Evolutionary conservation across 805 yeast genomes (phyloP).

Genomic region (Cyberlindnera maritima): DNA sequence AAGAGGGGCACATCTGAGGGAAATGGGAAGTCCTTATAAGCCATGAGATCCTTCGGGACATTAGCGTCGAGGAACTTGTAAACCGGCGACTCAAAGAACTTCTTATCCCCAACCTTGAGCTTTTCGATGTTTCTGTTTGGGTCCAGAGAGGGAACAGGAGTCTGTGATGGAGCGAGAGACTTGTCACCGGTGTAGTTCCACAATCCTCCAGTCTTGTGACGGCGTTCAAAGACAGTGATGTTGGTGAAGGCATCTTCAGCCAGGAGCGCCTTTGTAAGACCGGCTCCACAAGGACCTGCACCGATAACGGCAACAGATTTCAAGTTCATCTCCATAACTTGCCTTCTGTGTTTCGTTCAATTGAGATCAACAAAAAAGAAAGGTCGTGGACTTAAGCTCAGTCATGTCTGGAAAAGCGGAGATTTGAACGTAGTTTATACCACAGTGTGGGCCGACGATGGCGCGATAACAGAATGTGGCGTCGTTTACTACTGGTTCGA

Average conservation of each 20-base stretch:
- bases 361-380: neutral
- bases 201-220: slow-evolving; percentile 67
- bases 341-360: neutral
- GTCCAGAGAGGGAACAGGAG: slow-evolving; percentile 30
- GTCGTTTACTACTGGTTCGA: neutral
- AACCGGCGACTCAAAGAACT: slow-evolving; percentile 52
- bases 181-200: slow-evolving; percentile 54
- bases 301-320: slow-evolving; percentile 62
- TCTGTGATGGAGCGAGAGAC: slow-evolving; percentile 2
- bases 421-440: neutral
- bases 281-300: slow-evolving; percentile 75
- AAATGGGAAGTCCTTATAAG: slow-evolving; percentile 52
- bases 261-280: slow-evolving; percentile 58
- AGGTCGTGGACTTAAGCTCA: neutral
- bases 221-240: slow-evolving; percentile 59
- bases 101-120: slow-evolving; percentile 22
- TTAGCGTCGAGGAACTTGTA: slow-evolving; percentile 71
- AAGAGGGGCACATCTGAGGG: slow-evolving; percentile 46
- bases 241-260: slow-evolving; percentile 44
- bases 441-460: neutral
- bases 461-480: neutral
- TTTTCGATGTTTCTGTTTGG: slow-evolving; percentile 25
- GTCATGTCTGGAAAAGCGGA: neutral
- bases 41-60: slow-evolving; percentile 64
- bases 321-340: slow-evolving; percentile 6